These are phyloP conservation scores for Furcasterigmium furcatum DNA, from an alignment of 2,329 filamentous ascomycete species.

Conservation along the genomic window DNA sequence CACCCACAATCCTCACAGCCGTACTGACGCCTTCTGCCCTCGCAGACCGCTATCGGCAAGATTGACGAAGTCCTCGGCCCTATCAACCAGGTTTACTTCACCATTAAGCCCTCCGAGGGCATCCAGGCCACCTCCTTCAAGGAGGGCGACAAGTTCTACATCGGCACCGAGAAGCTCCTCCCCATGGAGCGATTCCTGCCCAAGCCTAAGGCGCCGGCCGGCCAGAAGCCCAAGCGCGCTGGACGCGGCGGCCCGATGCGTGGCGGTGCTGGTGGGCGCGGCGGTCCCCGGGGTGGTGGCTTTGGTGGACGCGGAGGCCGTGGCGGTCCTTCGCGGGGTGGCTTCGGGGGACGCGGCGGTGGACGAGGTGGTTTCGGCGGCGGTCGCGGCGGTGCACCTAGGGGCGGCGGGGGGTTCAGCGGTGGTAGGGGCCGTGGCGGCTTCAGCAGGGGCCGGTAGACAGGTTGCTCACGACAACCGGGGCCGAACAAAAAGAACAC, in stretches of 20 bases:
- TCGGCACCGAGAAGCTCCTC: constrained; percentile 89
- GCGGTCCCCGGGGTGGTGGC: constrained; percentile 27
- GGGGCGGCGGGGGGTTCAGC: too few relatives aligned
- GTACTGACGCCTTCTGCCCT: not conserved
- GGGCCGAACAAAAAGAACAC: too few relatives aligned
- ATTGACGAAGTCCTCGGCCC: constrained; percentile 97
- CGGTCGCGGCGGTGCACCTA: constrained; percentile 23
- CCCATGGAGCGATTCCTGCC: constrained; percentile 95
- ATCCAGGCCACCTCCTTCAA: constrained; percentile 96
- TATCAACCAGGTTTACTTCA: constrained; percentile 98
- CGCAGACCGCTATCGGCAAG: constrained; percentile 82
- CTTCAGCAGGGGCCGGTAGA: constrained; percentile 10
- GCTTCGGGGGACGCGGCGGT: constrained; percentile 22
- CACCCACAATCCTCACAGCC: not conserved
- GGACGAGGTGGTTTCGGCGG: constrained; percentile 25
- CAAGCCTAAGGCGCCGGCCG: constrained; percentile 75
- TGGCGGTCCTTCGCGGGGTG: constrained; percentile 27
- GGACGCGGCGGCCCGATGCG: constrained; percentile 36
- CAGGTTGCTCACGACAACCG: too few relatives aligned
- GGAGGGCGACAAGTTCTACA: constrained; percentile 95
- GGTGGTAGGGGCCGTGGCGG: constrained; percentile 11
- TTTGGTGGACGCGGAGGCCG: constrained; percentile 38
- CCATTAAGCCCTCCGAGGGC: constrained; percentile 93
- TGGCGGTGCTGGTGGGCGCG: constrained; percentile 25
- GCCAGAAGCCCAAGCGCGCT: constrained; percentile 60